These are phyloP conservation scores for Penicillium sp. DNA, from an alignment of 2,329 filamentous ascomycete species.

Conservation along the genomic window DNA sequence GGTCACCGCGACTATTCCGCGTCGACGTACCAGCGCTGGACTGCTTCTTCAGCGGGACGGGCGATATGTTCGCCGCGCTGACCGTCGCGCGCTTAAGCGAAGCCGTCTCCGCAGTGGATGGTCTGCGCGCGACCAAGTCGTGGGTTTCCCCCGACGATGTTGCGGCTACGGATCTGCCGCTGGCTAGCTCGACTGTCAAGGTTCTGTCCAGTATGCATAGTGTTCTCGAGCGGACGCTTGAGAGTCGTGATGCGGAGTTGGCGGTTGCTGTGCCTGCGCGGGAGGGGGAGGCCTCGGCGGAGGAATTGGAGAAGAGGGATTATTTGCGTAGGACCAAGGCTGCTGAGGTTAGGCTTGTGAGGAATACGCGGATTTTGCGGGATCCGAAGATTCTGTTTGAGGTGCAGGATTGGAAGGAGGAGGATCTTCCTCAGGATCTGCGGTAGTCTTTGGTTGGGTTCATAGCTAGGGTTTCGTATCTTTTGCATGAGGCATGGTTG, in stretches of 20 bases:
- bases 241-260: slow-evolving; percentile 59
- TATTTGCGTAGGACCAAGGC: slow-evolving; percentile 69
- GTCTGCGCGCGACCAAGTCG: slow-evolving; percentile 48
- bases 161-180: slow-evolving; percentile 60
- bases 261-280: slow-evolving; percentile 21
- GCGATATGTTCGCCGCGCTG: slow-evolving; percentile 95
- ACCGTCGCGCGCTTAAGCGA: slow-evolving; percentile 81
- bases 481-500: not conserved
- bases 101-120: slow-evolving; percentile 51
- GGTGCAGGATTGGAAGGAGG: slow-evolving; percentile 40
- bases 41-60: slow-evolving; percentile 91
- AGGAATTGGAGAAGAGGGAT: slow-evolving; percentile 47
- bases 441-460: slow-evolving; percentile 9
- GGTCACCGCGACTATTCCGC: slow-evolving; percentile 71
- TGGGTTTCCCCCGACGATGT: slow-evolving; percentile 75
- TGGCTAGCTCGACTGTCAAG: slow-evolving; percentile 74
- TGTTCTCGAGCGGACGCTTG: slow-evolving; percentile 60
- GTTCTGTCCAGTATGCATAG: slow-evolving; percentile 89
- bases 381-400: slow-evolving; percentile 57
- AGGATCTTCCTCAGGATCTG: slow-evolving; percentile 20
- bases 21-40: slow-evolving; percentile 79
- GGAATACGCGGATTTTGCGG: slow-evolving; percentile 61
- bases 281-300: slow-evolving; percentile 33
- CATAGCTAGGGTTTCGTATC: not conserved
- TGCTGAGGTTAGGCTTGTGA: slow-evolving; percentile 75